Evolutionary conservation across 768 basidiomycete species (phyloP), one percentile per base, ranked within the genome.

Genomic region (Podaxis mareebaensis): DNA sequence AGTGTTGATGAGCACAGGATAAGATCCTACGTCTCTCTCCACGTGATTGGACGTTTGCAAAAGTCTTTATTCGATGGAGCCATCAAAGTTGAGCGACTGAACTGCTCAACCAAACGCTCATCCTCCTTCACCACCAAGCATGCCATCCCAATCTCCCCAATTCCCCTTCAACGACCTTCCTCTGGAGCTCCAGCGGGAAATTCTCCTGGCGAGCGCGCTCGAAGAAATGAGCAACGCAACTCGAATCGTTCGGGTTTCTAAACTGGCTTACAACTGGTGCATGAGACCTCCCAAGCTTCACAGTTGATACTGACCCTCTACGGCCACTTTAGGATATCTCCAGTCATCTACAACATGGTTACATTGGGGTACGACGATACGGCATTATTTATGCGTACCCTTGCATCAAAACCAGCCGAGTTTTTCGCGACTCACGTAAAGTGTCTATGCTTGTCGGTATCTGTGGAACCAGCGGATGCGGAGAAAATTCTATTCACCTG

Each of bases 391-490:
- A 58, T 81, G 48, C 74, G 73, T 24, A 76, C 77, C 3, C 64
- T 79, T 55, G 67, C 68, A 38, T 69, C 69, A 40, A 72, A 74
- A 33, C 77, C 79, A 1, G 55, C 68, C 20, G 65, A 66, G 17
- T 80, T 80, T 69, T 77, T 80, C 59, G 71, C 73, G 4, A 60
- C 61, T 15, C 65, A 75, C 65, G 79, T 80, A 62, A 78, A 76
- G 66, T 71, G 69, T 53, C 71, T 81, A 6, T 80, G 79, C 64
- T 62, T 81, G 60, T 74, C 78, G 3, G 70, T 73, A 2, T 73
- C 73, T 13, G 73, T 78, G 40, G 57, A 60, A n/a, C 65, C 69
- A 33, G 28, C 39, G n/a, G 64, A 74, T 58, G 74, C 77, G 15
- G 67, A 65, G 44, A 67, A 61, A n/a, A 74, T 80, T 49, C 68